Conservation (phyloP, 345 rosid species). For the Hibiscus trionum region DNA sequence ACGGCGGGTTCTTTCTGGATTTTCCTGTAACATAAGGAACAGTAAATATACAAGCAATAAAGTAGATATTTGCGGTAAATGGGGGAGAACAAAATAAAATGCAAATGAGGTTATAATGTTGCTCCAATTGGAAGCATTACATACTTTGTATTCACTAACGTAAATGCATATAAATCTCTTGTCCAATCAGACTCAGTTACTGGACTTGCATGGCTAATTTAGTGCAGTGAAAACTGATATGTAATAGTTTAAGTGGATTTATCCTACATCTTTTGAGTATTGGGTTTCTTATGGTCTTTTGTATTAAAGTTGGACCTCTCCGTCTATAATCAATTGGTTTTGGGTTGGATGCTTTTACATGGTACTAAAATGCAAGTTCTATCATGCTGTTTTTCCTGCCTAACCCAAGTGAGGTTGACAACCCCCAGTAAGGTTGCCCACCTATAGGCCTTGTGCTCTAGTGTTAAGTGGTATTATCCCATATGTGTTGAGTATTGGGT, state of each 20-base stretch:
- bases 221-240: background rate
- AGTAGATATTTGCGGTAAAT: background rate
- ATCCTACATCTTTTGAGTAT: background rate
- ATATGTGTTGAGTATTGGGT: background rate
- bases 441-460: no score
- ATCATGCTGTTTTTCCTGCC: background rate
- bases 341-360: background rate
- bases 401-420: background rate
- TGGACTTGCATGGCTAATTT: background rate
- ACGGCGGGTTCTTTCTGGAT: slow-evolving; percentile 18
- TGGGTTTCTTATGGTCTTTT: background rate
- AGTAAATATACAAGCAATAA: background rate
- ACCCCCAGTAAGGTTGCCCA: no score
- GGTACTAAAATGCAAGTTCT: background rate
- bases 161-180: background rate
- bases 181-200: slow-evolving; percentile 3
- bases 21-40: slow-evolving; percentile 39
- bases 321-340: background rate
- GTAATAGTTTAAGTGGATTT: background rate
- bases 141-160: background rate
- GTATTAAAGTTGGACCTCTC: background rate
- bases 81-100: background rate
- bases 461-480: background rate
- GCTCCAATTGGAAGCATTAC: background rate
- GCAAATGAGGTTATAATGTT: slow-evolving; percentile 4